Conservation (phyloP, 2,329 filamentous ascomycete genomes). For the Colletotrichum somersetense region DNA sequence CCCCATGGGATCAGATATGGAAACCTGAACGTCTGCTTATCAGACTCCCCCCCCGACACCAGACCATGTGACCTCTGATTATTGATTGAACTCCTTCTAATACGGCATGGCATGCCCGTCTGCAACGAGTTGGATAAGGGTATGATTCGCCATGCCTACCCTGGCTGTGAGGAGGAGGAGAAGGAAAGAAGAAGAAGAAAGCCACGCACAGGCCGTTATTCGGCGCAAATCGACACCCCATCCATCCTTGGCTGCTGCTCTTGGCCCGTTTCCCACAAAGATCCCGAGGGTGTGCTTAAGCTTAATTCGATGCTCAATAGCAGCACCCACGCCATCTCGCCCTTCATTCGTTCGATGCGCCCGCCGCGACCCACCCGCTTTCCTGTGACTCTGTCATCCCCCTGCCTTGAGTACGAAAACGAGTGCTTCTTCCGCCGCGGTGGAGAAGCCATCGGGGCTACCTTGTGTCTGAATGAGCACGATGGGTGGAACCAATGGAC, state of each 20-base stretch:
- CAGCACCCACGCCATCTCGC: conserved; percentile 35
- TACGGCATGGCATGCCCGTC: not conserved
- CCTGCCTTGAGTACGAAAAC: conserved; percentile 31
- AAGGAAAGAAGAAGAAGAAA: not conserved
- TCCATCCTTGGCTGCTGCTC: conserved; percentile 15
- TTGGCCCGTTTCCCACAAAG: conserved; percentile 21
- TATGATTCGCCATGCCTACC: conserved; percentile 4
- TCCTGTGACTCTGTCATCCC: conserved; percentile 9
- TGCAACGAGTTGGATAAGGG: not conserved
- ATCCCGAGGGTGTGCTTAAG: conserved; percentile 42
- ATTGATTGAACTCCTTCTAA: not conserved
- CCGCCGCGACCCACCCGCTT: conserved; percentile 15
- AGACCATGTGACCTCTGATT: not conserved
- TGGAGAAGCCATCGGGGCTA: conserved; percentile 8
- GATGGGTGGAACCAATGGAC: not conserved
- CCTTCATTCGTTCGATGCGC: conserved; percentile 35
- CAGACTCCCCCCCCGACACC: conserved; percentile 13
- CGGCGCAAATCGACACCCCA: conserved; percentile 7
- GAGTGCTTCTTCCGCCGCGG: conserved; percentile 32
- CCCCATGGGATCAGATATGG: conserved; percentile 11
- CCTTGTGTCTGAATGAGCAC: conserved; percentile 24
- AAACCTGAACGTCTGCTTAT: conserved; percentile 20
- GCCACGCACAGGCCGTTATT: conserved; percentile 24
- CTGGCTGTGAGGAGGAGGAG: not conserved
- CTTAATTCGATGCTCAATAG: conserved; percentile 41